These are phyloP conservation scores for Nitzschia sp. DNA, from an alignment of 108 stramenopile genomes.

Conservation along the genomic window DNA sequence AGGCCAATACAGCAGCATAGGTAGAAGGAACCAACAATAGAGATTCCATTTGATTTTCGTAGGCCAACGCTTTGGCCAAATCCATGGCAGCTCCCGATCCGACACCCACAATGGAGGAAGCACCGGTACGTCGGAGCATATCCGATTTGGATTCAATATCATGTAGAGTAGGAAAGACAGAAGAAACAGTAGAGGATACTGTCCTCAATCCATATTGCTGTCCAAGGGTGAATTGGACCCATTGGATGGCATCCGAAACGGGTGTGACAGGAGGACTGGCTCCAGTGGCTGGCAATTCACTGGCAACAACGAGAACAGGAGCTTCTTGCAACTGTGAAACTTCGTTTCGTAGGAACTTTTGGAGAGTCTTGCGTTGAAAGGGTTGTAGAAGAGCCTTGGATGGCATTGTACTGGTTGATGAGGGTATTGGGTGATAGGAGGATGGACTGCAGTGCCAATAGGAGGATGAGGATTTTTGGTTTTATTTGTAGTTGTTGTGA, in stretches of 20 bases:
- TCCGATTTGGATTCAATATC: constrained; percentile 27
- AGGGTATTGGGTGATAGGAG: too few species aligned
- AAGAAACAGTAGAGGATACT: constrained; percentile 24
- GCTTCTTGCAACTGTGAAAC: constrained; percentile 15
- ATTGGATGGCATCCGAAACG: constrained; percentile 30
- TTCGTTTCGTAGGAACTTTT: constrained; percentile 15
- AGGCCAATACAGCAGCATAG: constrained; percentile 49
- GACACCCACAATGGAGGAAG: constrained; percentile 53
- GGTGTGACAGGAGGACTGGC: not conserved
- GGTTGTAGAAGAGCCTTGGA: constrained; percentile 13
- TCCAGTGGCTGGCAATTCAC: not conserved
- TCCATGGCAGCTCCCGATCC: constrained; percentile 76
- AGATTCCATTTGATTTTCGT: constrained; percentile 11
- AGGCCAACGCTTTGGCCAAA: constrained; percentile 60
- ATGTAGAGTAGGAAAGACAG: constrained; percentile 28
- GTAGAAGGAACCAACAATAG: constrained; percentile 64
- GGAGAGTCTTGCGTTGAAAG: constrained; percentile 9
- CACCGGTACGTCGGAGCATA: constrained; percentile 41
- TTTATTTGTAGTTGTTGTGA: too few species aligned
- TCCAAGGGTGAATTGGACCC: constrained; percentile 24
- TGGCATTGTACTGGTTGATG: constrained; percentile 7
- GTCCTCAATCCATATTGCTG: constrained; percentile 38
- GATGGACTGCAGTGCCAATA: too few species aligned
- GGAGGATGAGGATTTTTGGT: too few species aligned
- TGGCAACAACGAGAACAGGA: constrained; percentile 28